Percentiles rank a stretch among this genome's conserved stretches.
Conservation (phyloP, 257 asterid genomes). For the Primulina eburnea region DNA sequence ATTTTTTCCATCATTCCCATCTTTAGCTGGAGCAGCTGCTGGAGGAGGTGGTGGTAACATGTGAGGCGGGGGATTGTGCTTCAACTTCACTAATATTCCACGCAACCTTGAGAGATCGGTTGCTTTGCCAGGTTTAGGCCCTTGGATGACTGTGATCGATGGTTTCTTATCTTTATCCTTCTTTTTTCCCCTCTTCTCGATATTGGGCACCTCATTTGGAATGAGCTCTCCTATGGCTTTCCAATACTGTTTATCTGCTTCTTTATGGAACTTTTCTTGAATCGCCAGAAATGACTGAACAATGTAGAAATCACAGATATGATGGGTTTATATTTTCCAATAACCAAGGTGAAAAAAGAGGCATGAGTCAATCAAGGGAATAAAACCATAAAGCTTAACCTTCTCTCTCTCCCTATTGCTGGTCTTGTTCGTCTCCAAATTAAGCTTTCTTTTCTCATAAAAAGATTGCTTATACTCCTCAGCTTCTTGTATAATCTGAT, state of each 20-base stretch:
- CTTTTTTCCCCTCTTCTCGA: constrained; percentile 85
- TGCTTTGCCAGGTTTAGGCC: constrained; percentile 97
- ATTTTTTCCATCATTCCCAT: constrained; percentile 34
- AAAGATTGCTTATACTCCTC: constrained; percentile 72
- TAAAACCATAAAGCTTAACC: constrained; percentile 39
- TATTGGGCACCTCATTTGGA: constrained; percentile 80
- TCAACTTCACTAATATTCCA: constrained; percentile 80
- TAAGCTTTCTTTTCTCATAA: constrained; percentile 72
- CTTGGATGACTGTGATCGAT: constrained; percentile 75
- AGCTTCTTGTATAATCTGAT: constrained; percentile 80
- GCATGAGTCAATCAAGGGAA: not conserved
- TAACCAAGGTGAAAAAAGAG: not conserved
- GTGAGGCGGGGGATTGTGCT: constrained; percentile 91
- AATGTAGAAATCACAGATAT: constrained; percentile 16
- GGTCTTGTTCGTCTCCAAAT: constrained; percentile 64
- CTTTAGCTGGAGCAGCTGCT: constrained; percentile 46
- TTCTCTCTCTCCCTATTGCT: constrained; percentile 78
- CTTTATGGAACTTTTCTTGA: constrained; percentile 91
- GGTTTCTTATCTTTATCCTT: constrained; percentile 95
- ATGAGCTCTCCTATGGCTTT: constrained; percentile 89
- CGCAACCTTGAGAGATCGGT: constrained; percentile 96
- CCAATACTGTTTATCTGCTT: constrained; percentile 93
- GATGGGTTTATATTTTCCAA: constrained; percentile 13
- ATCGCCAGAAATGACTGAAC: constrained; percentile 49
- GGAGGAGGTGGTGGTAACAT: constrained; percentile 88